A percentile compares a stretch with the other conserved stretches of the same genome.
phyloP scores from a whole-genome alignment of 169 alveolate species.

The Cryptosporidium ubiquitum region DNA sequence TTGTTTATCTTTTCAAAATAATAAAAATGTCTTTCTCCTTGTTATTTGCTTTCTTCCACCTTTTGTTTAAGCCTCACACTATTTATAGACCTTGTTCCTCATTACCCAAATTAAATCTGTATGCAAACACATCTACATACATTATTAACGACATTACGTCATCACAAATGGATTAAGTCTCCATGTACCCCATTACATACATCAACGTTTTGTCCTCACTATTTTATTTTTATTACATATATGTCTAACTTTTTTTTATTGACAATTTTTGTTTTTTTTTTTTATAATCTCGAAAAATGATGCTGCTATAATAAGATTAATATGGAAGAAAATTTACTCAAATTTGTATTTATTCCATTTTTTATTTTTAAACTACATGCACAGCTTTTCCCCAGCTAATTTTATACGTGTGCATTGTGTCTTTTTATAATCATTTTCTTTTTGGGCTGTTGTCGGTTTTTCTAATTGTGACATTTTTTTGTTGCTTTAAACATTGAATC shows the following conservation, averaged over 20 bases:
- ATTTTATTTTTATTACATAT: background rate
- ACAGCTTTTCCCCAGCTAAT: background rate
- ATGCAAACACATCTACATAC: conserved; percentile 76
- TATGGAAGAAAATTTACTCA: background rate
- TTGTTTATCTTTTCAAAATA: conserved; percentile 4
- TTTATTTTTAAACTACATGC: background rate
- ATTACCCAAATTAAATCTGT: conserved; percentile 36
- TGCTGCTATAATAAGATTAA: background rate
- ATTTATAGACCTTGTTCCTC: conserved; percentile 35
- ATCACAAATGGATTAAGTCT: conserved; percentile 67
- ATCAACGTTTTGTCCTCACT: conserved; percentile 66
- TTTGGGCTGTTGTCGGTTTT: no score
- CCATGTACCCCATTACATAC: conserved; percentile 74
- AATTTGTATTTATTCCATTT: background rate
- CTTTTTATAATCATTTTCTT: background rate
- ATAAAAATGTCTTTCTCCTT: conserved; percentile 8
- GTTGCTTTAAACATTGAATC: background rate
- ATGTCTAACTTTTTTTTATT: background rate
- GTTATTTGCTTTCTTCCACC: background rate
- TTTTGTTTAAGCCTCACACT: conserved; percentile 35
- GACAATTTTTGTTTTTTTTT: background rate
- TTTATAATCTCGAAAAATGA: background rate
- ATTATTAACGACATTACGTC: conserved; percentile 71
- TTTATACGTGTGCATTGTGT: conserved; percentile 11
- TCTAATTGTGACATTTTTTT: no score